phyloP scores from a whole-genome alignment of 1,139 yeast species.

The Eremothecium coryli region DNA sequence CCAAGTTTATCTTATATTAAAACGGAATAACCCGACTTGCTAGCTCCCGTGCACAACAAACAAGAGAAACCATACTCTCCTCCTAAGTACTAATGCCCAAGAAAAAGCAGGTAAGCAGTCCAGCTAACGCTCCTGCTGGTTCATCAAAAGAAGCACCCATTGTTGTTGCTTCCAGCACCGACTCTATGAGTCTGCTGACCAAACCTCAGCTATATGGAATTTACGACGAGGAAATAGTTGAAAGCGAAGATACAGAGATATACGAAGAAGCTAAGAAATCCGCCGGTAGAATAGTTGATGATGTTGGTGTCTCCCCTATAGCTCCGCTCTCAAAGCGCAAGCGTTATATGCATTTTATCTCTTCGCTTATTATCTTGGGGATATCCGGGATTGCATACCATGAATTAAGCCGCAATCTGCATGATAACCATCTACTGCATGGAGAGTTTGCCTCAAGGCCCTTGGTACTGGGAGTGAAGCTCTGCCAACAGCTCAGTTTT shows the following conservation, averaged over 20 bases:
- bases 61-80: too few species aligned
- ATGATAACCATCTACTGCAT: constrained; percentile 39
- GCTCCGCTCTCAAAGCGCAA: too few species aligned
- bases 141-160: too few species aligned
- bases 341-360: constrained; percentile 8
- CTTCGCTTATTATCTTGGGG: constrained; percentile 33
- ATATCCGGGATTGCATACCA: constrained; percentile 42
- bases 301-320: background rate
- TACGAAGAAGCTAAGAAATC: constrained; percentile 21
- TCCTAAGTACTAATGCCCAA: too few species aligned
- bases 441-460: constrained; percentile 32
- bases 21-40: too few species aligned
- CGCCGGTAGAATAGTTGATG: constrained; percentile 9
- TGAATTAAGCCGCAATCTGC: constrained; percentile 42
- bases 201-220: constrained; percentile 28
- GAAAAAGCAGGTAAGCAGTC: too few species aligned
- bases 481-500: constrained; percentile 16
- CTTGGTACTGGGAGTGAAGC: constrained; percentile 24
- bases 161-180: constrained; percentile 15
- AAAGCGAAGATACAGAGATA: constrained; percentile 25
- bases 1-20: too few species aligned
- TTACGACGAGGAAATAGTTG: constrained; percentile 29
- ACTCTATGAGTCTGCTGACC: constrained; percentile 23
- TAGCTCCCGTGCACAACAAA: too few species aligned
- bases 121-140: too few species aligned